Base-by-base conservation (phyloP, 306 rosid genomes). In the Rosa chinensis region DNA sequence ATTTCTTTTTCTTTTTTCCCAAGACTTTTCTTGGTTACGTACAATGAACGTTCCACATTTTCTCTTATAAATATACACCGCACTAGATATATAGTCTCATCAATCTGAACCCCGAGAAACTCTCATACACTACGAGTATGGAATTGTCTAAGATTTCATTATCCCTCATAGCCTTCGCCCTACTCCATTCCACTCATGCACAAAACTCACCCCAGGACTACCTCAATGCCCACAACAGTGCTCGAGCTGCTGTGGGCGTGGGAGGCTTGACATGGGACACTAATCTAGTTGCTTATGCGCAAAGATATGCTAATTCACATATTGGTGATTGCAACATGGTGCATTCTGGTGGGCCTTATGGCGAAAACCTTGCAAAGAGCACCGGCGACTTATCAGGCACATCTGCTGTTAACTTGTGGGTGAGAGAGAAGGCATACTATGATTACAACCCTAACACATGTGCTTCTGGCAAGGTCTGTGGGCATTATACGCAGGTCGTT, bases 401-500 rank as follows among this genome's bases (percentile, higher is more conserved):
- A 0, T 78, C n/a, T 3, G 89, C 90, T 0, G 90, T 89, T 69
- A 67, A 67, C 17, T 0, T 89, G 85, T 92, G 92, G 92, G 85
- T 82, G 4, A 39, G 0, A 0, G 90, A 90, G 85, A 89, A 84
- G 66, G 43, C 74, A 0, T 0, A 75, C 35, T 92, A 86, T 52
- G 6, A 82, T 12, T 82, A 90, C 80, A 80, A 53, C 37, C 71
- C 75, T 1, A 92, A 92, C 82, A 10, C 79, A 0, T 92, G 93
- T 16, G 77, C 39, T 9, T 45, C 25, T 1, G 90, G 87, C 1
- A 35, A 78, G 1, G 48, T 66, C 37, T 89, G 92, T 42, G 45
- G 78, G 3, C 91, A 90, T 68, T 90, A 88, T 16, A 87, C 89
- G 72, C 81, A 76, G 91, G 86, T 79, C 21, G 80, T 83, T 49